A percentile compares a stretch with the other conserved stretches of the same genome.
Conservation (phyloP, 2,329 filamentous ascomycete species). For the Alternaria sp. region DNA sequence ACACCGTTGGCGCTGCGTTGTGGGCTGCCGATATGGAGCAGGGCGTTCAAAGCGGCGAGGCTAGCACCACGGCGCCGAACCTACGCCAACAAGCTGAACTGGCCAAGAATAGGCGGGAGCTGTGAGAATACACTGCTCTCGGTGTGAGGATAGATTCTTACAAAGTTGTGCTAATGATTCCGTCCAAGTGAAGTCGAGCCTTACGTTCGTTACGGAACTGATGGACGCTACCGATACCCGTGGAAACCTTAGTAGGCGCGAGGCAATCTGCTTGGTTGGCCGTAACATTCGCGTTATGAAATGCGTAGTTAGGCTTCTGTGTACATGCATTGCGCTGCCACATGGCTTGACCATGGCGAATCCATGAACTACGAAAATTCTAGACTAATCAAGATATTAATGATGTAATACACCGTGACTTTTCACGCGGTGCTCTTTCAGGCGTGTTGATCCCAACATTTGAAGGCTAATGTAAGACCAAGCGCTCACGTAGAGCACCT, state of each 20-base stretch:
- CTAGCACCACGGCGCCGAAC: conserved; percentile 42
- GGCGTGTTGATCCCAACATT: too few species aligned
- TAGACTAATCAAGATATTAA: too few species aligned
- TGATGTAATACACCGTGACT: too few species aligned
- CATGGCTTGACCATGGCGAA: too few species aligned
- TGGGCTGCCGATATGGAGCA: conserved; percentile 87
- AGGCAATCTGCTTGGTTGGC: conserved; percentile 42
- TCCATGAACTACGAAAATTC: too few species aligned
- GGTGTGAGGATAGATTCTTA: not conserved
- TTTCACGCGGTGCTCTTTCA: too few species aligned
- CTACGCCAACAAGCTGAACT: conserved; percentile 45
- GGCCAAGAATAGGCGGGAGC: conserved; percentile 40
- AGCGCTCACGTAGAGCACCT: too few species aligned
- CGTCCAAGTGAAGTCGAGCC: conserved; percentile 13
- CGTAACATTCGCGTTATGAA: conserved; percentile 8
- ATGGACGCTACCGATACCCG: conserved; percentile 35
- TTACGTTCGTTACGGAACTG: conserved; percentile 14
- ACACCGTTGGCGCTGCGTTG: conserved; percentile 89
- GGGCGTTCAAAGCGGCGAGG: conserved; percentile 16
- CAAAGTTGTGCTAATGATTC: conserved; percentile 11
- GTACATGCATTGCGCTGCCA: too few species aligned
- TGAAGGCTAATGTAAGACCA: too few species aligned
- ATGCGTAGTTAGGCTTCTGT: not conserved
- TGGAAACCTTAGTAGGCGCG: conserved; percentile 45
- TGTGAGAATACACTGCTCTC: conserved; percentile 27